Conservation (phyloP, 106 monocot species). For the Platanthera zijinensis region DNA sequence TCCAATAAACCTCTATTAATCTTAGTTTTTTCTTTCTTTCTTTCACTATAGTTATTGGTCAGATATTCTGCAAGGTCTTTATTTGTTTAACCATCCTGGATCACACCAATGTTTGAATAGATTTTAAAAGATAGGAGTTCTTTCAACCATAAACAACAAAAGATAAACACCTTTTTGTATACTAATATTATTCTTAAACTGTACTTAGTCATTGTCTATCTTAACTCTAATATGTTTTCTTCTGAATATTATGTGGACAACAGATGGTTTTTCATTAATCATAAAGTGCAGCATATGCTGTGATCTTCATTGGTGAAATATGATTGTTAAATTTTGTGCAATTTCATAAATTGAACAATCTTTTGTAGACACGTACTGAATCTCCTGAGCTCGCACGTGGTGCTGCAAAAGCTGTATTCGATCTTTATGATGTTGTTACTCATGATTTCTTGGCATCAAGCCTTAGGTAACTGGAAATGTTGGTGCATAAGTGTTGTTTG, state of each 20-base stretch:
- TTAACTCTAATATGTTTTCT: not conserved
- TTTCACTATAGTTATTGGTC: no score
- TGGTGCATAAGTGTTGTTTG: not conserved
- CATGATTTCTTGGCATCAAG: slow-evolving; percentile 62
- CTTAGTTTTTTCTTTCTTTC: no score
- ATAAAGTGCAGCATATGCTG: not conserved
- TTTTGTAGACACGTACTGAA: slow-evolving; percentile 59
- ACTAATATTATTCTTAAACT: not conserved
- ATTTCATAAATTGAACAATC: not conserved
- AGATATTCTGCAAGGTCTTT: no score
- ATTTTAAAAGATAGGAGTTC: not conserved
- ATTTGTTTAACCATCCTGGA: no score
- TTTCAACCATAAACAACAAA: not conserved
- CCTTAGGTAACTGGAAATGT: slow-evolving; percentile 40
- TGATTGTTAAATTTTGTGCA: not conserved
- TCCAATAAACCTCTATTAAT: no score
- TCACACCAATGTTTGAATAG: not conserved
- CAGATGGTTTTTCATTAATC: not conserved
- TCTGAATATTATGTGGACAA: not conserved
- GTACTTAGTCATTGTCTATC: not conserved
- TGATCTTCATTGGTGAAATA: not conserved
- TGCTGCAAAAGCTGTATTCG: slow-evolving; percentile 73
- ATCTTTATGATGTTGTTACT: slow-evolving; percentile 78
- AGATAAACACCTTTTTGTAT: not conserved
- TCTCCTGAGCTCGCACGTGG: slow-evolving; percentile 61